Base-by-base conservation (phyloP, 2,329 filamentous ascomycete species). In the Penicillium frequentans region DNA sequence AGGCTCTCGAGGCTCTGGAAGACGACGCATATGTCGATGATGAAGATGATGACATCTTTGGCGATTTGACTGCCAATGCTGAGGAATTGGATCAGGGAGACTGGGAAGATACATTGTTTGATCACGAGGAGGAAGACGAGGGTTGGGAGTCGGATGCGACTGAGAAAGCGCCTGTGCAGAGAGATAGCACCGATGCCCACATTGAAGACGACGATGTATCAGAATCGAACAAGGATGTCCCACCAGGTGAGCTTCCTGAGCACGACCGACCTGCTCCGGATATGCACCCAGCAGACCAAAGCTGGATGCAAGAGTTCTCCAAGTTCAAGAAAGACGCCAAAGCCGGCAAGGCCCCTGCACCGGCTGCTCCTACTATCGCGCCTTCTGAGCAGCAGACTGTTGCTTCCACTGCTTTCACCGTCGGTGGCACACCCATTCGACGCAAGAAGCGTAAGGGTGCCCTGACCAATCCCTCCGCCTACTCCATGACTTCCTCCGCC, bases 71-170 rank as follows among this genome's bases (percentile, higher is more conserved):
- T 79, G 84, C 68, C 86, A 89, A 84, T 31, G 74, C 70, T n/a
- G 74, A 78, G 60, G 93, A 96, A 73, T 77, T 96, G 19, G 87
- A 91, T n/a, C 81, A 86, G 31, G 83, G 87, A 46, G 91, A 96
- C 60, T 98, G 93, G 73, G 89, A 95, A 43, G 85, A 85, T 55
- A 79, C 80, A 10, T 70, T 76, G 2, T 84, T 82, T 58, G 76
- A 79, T 48, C 56, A 71, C 14, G 70, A 71, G 8, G 81, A 84
- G 5, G 86, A 89, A 5, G 91, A 93, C 52, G 89, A 90, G 1
- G 95, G 93, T 6, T 99, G 93, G 93, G 93, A 97, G 75, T 96
- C 92, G 8, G 95, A 99, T 73, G 88, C 87, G 65, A 99, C 95
- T 0, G 91, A 88, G 71, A 96, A 89, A 79, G 88, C 89, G 4